Conservation (phyloP, 169 alveolate species). For the Plasmodium chabaudi region DNA sequence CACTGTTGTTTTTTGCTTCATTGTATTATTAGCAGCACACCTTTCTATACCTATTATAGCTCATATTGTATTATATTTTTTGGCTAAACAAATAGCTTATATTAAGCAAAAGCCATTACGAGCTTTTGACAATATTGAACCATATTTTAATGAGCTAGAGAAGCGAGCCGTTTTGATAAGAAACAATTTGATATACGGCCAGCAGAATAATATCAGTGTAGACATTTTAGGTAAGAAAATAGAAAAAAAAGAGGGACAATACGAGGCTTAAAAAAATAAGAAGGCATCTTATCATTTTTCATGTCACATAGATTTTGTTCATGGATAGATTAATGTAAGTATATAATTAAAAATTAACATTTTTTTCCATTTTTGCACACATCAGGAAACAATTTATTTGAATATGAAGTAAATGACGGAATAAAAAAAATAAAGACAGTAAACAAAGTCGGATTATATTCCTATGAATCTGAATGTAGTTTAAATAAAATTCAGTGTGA, state of each 20-base stretch:
- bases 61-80: conserved; percentile 31
- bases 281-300: no score
- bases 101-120: conserved; percentile 66
- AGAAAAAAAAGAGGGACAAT: background rate
- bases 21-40: conserved; percentile 21
- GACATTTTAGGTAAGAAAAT: conserved; percentile 58
- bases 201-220: conserved; percentile 62
- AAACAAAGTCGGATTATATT: conserved; percentile 26
- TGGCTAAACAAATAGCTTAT: conserved; percentile 48
- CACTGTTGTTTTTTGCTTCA: conserved; percentile 12
- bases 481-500: conserved; percentile 20
- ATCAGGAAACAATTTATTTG: conserved; percentile 49
- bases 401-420: conserved; percentile 37
- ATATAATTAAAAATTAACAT: background rate
- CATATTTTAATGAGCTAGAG: conserved; percentile 69
- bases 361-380: background rate
- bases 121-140: conserved; percentile 55
- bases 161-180: conserved; percentile 70
- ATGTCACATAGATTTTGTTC: background rate
- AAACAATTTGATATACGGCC: conserved; percentile 49
- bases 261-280: no score
- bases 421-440: conserved; percentile 44
- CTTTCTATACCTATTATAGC: conserved; percentile 21
- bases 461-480: conserved; percentile 4
- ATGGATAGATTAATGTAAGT: background rate